phyloP scores from a whole-genome alignment of 2,329 filamentous ascomycete species.

The Apiospora pterosperma region DNA sequence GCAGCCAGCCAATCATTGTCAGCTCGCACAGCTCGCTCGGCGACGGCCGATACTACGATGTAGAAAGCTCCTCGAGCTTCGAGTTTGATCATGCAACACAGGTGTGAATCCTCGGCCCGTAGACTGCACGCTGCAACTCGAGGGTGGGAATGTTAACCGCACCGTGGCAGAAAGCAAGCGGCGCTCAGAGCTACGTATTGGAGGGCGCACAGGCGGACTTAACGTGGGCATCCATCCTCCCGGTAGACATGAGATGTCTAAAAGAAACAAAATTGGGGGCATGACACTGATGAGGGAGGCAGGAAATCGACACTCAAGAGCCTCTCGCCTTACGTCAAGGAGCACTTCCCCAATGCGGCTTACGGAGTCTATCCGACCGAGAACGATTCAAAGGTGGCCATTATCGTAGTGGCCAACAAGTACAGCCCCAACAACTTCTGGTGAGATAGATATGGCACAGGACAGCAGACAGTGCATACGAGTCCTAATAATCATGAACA shows the following conservation, averaged over 20 bases:
- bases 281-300: conserved; percentile 9
- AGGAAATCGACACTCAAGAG: conserved; percentile 83
- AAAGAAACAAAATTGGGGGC: background rate
- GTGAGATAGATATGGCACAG: conserved; percentile 42
- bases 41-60: conserved; percentile 82
- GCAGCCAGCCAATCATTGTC: conserved; percentile 78
- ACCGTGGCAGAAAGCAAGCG: conserved; percentile 68
- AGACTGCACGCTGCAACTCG: background rate
- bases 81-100: conserved; percentile 81
- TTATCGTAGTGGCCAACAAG: conserved; percentile 89
- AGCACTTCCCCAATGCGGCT: conserved; percentile 82
- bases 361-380: conserved; percentile 81
- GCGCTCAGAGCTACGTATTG: conserved; percentile 72
- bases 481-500: conserved; percentile 27
- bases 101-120: conserved; percentile 36
- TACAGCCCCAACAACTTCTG: conserved; percentile 99
- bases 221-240: conserved; percentile 55
- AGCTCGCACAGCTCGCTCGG: conserved; percentile 83
- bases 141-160: conserved; percentile 11
- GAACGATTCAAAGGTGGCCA: conserved; percentile 70
- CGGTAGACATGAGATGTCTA: background rate
- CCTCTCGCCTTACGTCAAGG: conserved; percentile 70
- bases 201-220: conserved; percentile 76
- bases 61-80: conserved; percentile 84
- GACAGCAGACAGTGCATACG: conserved; percentile 14